These are phyloP conservation scores for Ustulina deusta DNA, from an alignment of 2,329 filamentous ascomycete genomes.

Conservation along the genomic window DNA sequence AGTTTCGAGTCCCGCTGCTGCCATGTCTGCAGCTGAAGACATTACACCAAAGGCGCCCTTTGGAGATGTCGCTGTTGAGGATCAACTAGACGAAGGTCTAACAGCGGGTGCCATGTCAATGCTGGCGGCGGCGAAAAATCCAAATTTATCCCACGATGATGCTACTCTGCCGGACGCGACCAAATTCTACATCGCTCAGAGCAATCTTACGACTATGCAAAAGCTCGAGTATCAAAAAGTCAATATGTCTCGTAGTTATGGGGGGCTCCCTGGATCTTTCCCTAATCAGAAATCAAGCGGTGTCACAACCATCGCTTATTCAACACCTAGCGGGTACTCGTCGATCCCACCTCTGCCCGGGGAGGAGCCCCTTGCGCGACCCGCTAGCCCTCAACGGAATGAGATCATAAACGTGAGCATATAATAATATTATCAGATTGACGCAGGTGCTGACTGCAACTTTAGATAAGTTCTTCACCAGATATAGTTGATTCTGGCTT, in stretches of 20 bases:
- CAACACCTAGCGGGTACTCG: slow-evolving; percentile 51
- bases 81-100: slow-evolving; percentile 26
- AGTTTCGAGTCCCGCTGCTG: slow-evolving; percentile 30
- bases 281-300: slow-evolving; percentile 49
- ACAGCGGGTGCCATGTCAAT: slow-evolving; percentile 26
- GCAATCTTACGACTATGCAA: slow-evolving; percentile 51
- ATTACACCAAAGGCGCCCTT: slow-evolving; percentile 6
- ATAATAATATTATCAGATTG: not conserved
- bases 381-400: slow-evolving; percentile 28
- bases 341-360: slow-evolving; percentile 48
- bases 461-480: slow-evolving; percentile 49
- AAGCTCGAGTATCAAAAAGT: slow-evolving; percentile 51
- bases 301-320: slow-evolving; percentile 49
- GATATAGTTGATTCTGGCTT: slow-evolving; percentile 43
- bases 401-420: slow-evolving; percentile 44
- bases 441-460: slow-evolving; percentile 28
- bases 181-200: slow-evolving; percentile 51
- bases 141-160: slow-evolving; percentile 43
- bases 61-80: slow-evolving; percentile 16
- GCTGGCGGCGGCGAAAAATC: slow-evolving; percentile 35
- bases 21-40: slow-evolving; percentile 35
- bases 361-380: slow-evolving; percentile 41
- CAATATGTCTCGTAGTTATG: slow-evolving; percentile 41
- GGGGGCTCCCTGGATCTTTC: slow-evolving; percentile 37
- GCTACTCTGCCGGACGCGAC: slow-evolving; percentile 35